These are phyloP conservation scores for Mucor sp. DNA, from an alignment of 371 early-diverging fungal species.

Conservation along the genomic window DNA sequence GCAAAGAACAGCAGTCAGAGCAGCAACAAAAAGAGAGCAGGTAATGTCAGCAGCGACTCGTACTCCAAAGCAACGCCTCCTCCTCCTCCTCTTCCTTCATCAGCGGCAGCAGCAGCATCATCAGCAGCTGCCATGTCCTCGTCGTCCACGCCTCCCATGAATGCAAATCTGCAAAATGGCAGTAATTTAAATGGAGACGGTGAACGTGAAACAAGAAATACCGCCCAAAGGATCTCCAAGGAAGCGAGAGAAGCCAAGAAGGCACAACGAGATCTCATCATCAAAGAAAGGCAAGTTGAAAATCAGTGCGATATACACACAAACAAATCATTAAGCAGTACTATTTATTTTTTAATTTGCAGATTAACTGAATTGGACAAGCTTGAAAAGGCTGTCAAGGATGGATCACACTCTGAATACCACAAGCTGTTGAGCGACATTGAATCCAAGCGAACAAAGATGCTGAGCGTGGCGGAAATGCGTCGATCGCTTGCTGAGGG, in stretches of 20 bases:
- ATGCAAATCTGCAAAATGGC: constrained; percentile 3
- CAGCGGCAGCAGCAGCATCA: neutral
- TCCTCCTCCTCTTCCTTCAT: neutral
- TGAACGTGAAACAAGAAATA: constrained; percentile 30
- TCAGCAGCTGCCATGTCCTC: neutral
- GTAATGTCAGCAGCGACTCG: neutral
- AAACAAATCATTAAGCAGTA: neutral
- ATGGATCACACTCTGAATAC: constrained; percentile 35
- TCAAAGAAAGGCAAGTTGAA: constrained; percentile 25
- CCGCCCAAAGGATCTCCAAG: constrained; percentile 21
- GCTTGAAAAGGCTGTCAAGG: constrained; percentile 31
- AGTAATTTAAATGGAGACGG: constrained; percentile 19
- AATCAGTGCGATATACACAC: neutral
- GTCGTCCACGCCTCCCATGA: neutral
- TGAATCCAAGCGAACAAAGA: constrained; percentile 24
- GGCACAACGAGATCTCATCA: constrained; percentile 23
- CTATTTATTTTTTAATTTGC: neutral
- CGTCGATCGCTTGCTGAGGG: constrained; percentile 32
- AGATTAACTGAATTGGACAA: constrained; percentile 34
- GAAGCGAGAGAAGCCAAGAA: constrained; percentile 30
- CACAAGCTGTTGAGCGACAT: constrained; percentile 26
- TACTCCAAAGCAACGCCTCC: neutral
- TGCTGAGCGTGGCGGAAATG: constrained; percentile 23
- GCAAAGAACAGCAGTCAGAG: neutral
- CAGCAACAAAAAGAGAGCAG: constrained; percentile 22